phyloP scores from a whole-genome alignment of 2,329 filamentous ascomycete species.

The Cadophora sp. region DNA sequence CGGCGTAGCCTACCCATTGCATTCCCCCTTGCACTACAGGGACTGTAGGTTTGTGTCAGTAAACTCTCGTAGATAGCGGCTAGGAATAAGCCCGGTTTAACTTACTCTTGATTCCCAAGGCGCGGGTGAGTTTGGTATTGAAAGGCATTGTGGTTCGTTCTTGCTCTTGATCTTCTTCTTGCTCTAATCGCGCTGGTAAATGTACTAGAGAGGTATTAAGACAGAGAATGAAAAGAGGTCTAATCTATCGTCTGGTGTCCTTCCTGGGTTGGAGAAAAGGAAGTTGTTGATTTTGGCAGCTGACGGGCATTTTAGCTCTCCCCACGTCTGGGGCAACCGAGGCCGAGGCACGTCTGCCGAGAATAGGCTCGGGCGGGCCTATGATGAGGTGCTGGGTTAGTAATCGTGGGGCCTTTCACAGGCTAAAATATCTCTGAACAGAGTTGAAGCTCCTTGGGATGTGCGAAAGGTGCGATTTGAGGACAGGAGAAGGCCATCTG shows the following conservation, averaged over 20 bases:
- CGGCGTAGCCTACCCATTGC: conserved; percentile 85
- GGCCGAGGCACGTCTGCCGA: conserved; percentile 4
- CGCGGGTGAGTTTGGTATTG: conserved; percentile 47
- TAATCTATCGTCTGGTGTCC: conserved; percentile 26
- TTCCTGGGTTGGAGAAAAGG: conserved; percentile 1
- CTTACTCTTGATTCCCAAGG: conserved; percentile 50
- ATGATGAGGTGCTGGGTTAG: not conserved
- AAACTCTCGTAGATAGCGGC: not conserved
- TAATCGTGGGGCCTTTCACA: conserved; percentile 3
- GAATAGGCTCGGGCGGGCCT: not conserved
- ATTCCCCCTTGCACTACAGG: conserved; percentile 87
- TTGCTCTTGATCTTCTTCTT: not conserved
- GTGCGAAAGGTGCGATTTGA: not conserved
- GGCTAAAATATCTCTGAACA: not conserved
- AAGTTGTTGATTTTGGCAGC: conserved; percentile 13
- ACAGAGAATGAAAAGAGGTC: conserved; percentile 7
- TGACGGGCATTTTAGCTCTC: conserved; percentile 3
- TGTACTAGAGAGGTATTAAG: not conserved
- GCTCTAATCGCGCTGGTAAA: not conserved
- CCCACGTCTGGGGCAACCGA: conserved; percentile 8
- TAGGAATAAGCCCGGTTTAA: conserved; percentile 5
- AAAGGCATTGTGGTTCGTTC: conserved; percentile 45
- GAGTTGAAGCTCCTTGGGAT: not conserved
- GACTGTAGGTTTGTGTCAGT: conserved; percentile 55
- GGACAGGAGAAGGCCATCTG: not conserved